A percentile compares a stretch with the other conserved stretches of the same genome.
These are phyloP conservation scores for Thelonectria olida DNA, from an alignment of 2,329 filamentous ascomycete genomes.

Conservation along the genomic window DNA sequence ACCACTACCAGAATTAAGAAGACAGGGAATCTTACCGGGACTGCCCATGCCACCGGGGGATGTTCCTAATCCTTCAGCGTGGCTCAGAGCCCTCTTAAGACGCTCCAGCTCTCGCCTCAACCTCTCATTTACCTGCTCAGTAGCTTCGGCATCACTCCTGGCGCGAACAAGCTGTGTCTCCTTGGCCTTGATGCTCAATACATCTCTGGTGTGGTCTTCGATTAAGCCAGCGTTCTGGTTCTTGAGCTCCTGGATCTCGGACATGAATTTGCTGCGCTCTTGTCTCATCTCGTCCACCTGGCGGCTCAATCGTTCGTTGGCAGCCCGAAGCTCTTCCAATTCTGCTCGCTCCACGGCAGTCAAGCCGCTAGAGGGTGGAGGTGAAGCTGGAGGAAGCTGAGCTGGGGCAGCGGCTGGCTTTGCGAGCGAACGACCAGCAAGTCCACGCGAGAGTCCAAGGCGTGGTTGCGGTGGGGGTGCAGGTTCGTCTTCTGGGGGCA, in stretches of 20 bases:
- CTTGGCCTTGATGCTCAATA: constrained; percentile 96
- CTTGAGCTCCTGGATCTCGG: constrained; percentile 92
- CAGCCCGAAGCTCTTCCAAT: constrained; percentile 84
- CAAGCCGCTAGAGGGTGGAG: constrained; percentile 71
- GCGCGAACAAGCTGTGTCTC: constrained; percentile 96
- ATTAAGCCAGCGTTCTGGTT: constrained; percentile 97
- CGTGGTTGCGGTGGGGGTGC: constrained; percentile 69
- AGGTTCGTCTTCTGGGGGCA: constrained; percentile 66
- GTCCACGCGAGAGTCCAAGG: constrained; percentile 76
- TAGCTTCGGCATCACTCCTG: constrained; percentile 86
- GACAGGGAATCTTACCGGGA: constrained; percentile 40
- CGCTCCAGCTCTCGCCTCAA: constrained; percentile 90
- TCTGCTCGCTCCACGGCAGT: constrained; percentile 88
- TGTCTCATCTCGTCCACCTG: constrained; percentile 83
- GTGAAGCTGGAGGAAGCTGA: constrained; percentile 61
- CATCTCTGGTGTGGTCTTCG: constrained; percentile 95
- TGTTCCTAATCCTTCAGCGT: constrained; percentile 62
- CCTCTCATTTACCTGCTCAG: constrained; percentile 85
- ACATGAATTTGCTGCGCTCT: constrained; percentile 82
- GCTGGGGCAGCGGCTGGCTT: constrained; percentile 71
- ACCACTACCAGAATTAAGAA: not conserved
- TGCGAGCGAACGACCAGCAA: constrained; percentile 85
- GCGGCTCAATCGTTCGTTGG: constrained; percentile 80
- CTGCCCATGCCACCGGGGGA: constrained; percentile 49
- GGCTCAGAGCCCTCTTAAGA: constrained; percentile 84